These are phyloP conservation scores for Lactuca saligna DNA, from an alignment of 129 eudicot genomes.

Conservation along the genomic window DNA sequence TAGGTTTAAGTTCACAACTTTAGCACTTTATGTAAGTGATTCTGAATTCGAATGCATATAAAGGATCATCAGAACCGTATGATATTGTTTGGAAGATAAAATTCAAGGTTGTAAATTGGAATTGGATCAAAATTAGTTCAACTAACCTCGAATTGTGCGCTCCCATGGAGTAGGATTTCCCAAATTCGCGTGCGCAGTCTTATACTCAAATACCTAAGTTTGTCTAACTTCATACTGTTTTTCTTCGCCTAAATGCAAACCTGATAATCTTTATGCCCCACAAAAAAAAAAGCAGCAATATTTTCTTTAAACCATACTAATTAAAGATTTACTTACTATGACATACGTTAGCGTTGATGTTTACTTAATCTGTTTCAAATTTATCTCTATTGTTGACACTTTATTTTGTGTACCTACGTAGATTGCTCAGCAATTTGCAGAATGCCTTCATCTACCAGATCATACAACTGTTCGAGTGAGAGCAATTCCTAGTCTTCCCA, in stretches of 20 bases:
- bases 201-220: not conserved
- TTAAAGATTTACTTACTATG: slow-evolving; percentile 3
- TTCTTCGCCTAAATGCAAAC: not conserved
- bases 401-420: slow-evolving; percentile 28
- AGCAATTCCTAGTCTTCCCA: slow-evolving; percentile 66
- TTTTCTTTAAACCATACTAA: not conserved
- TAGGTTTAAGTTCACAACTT: not conserved
- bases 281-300: not conserved
- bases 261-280: not conserved
- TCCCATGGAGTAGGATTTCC: not conserved
- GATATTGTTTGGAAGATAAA: slow-evolving; percentile 12
- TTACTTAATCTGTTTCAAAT: not conserved
- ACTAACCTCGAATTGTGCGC: not conserved
- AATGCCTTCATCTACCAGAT: slow-evolving; percentile 71
- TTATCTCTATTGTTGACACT: slow-evolving; percentile 4
- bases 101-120: not conserved
- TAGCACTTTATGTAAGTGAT: not conserved
- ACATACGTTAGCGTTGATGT: not conserved
- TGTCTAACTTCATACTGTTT: not conserved
- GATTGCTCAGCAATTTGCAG: slow-evolving; percentile 87
- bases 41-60: not conserved
- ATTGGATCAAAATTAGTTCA: slow-evolving; percentile 9
- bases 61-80: not conserved
- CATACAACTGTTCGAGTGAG: slow-evolving; percentile 63
- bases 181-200: not conserved